Evolutionary conservation across 768 basidiomycete species (phyloP), one percentile per base, ranked within the genome.

Genomic region (Rhodocollybia butyracea): DNA sequence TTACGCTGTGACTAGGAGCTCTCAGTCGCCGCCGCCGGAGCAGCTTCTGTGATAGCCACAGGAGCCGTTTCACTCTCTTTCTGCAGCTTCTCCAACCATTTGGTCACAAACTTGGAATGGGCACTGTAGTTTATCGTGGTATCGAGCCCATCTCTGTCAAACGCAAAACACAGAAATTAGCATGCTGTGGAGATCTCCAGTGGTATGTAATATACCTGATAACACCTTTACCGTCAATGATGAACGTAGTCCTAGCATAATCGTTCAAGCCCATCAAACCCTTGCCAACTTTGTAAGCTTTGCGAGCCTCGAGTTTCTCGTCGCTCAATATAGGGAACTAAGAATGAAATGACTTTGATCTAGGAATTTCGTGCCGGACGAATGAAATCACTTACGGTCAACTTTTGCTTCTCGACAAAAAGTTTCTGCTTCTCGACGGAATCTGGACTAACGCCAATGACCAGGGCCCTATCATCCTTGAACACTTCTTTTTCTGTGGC

Each of bases 261-360:
- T 81, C 77, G 0, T 72, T 71, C 12, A 93, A 58, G 17, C 92
- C 91, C 27, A 92, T 66, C 59, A 93, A 60, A 1, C 82, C 82
- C 60, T 80, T 86, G 11, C 81, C 82, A n/a, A 91, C 77, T 1
- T 76, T 70, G 62, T 88, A 94, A 2, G 79, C 75, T 62, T 84
- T 82, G 60, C 84, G 76, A 2, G 79, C 84, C 54, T 77, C 74
- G 38, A 85, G 85, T 12, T 83, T 76, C 19, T 69, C 66, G 60
- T 94, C 92, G 61, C 88, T 90, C 61, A 94, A 70, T 22, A 94
- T 79, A 3, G 90, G 89, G 69, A 88, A 94, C 88, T 89, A 57
- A 21, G 5, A 27, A 43, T 7, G 19, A 7, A 32, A 5, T 7
- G 22, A 5, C 12, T 48, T 22, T 42, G 4, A 17, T 40, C 17